phyloP scores from a whole-genome alignment of 2,329 filamentous ascomycete genomes.

The Verticillium klebahnii region DNA sequence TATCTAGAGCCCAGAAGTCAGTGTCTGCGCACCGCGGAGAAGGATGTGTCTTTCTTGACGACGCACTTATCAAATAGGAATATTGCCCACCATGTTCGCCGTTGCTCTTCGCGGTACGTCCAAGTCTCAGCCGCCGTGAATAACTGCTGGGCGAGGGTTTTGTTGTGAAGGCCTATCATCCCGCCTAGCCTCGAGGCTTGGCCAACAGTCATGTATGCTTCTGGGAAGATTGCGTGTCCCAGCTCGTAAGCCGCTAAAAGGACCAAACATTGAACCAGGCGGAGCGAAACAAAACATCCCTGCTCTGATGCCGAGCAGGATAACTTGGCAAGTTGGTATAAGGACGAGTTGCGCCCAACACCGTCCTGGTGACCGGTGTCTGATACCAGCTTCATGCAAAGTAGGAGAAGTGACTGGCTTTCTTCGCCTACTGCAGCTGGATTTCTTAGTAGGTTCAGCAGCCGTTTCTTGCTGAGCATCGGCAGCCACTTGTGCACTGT shows the following conservation, averaged over 20 bases:
- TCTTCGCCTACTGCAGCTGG: background rate
- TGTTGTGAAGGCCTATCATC: conserved; percentile 12
- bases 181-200: conserved; percentile 11
- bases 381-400: conserved; percentile 14
- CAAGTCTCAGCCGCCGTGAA: conserved; percentile 13
- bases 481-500: conserved; percentile 13
- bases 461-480: conserved; percentile 13
- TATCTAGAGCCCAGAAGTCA: conserved; percentile 3
- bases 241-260: conserved; percentile 11
- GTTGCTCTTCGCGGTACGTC: conserved; percentile 14
- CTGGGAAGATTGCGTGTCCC: conserved; percentile 13
- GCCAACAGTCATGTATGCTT: conserved; percentile 14
- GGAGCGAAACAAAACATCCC: conserved; percentile 10
- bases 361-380: background rate
- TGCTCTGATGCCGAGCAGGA: conserved; percentile 9
- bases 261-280: conserved; percentile 11
- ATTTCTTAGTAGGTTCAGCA: conserved; percentile 1
- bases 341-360: conserved; percentile 3
- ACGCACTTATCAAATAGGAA: conserved; percentile 15
- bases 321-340: conserved; percentile 8
- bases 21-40: background rate
- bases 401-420: conserved; percentile 9
- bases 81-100: conserved; percentile 16
- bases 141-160: conserved; percentile 3
- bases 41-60: background rate